These are phyloP conservation scores for Pseudofabraea citricarpa DNA, from an alignment of 2,329 filamentous ascomycete species.

Conservation along the genomic window DNA sequence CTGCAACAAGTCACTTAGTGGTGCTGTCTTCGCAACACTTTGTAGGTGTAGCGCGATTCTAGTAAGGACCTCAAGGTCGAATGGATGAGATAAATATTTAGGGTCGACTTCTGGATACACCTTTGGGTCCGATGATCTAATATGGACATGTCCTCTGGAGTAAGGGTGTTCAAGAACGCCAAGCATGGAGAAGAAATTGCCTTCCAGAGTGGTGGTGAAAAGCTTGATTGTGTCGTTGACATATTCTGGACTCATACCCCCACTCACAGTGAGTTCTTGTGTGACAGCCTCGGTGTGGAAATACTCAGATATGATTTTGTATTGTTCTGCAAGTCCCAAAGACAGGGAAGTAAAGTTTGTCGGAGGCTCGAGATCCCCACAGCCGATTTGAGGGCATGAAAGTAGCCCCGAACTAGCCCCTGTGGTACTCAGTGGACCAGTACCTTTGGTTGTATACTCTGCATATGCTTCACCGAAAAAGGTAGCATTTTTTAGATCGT, in stretches of 20 bases:
- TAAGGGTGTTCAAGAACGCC: constrained; percentile 44
- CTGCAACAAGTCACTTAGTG: constrained; percentile 27
- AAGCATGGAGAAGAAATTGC: constrained; percentile 46
- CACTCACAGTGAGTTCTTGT: background rate
- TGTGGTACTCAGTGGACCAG: background rate
- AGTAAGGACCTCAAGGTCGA: constrained; percentile 35
- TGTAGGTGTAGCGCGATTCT: constrained; percentile 30
- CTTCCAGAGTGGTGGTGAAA: constrained; percentile 2
- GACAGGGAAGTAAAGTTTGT: background rate
- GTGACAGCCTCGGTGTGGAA: background rate
- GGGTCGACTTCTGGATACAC: constrained; percentile 35
- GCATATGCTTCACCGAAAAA: background rate
- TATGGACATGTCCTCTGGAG: constrained; percentile 36
- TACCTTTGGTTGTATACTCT: background rate
- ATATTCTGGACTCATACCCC: background rate
- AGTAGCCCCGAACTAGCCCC: background rate
- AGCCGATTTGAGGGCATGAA: background rate
- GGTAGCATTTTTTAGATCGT: background rate
- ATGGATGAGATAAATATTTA: constrained; percentile 35
- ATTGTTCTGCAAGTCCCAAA: background rate
- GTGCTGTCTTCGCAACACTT: constrained; percentile 26
- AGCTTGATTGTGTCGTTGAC: background rate
- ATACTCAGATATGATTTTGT: background rate
- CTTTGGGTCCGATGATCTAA: constrained; percentile 30
- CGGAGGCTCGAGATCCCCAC: background rate